These are phyloP conservation scores for Pestalotiopsis sp. DNA, from an alignment of 2,329 filamentous ascomycete species.

Conservation along the genomic window DNA sequence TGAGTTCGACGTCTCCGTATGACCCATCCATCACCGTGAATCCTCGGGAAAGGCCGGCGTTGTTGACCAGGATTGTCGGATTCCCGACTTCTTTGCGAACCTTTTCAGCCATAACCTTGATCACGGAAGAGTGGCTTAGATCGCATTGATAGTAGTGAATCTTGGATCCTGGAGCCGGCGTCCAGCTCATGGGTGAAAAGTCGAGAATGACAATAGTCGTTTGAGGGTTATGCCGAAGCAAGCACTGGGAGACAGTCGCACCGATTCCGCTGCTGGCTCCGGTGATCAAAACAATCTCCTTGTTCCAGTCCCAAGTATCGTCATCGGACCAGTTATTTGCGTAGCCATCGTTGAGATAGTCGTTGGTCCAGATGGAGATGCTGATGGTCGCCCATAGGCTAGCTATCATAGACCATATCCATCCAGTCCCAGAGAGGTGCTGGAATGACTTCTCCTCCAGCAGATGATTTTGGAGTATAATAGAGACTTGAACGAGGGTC, in stretches of 20 bases:
- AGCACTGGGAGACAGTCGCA: not conserved
- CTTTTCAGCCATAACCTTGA: not conserved
- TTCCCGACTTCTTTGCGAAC: not conserved
- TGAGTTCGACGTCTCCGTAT: not conserved
- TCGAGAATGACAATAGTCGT: not conserved
- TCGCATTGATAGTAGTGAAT: not conserved
- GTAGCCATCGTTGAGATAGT: not conserved
- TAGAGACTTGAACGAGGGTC: not conserved
- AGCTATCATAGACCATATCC: not conserved
- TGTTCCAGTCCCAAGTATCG: not conserved
- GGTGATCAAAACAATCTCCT: not conserved
- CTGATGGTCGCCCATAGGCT: not conserved
- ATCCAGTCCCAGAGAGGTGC: not conserved
- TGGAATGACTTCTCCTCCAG: not conserved
- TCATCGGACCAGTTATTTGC: not conserved
- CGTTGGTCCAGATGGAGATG: not conserved
- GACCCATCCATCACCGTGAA: not conserved
- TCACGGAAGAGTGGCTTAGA: not conserved
- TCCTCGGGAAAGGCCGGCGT: not conserved
- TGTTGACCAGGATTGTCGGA: not conserved
- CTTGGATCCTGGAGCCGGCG: not conserved
- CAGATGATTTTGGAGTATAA: not conserved
- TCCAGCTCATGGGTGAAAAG: not conserved
- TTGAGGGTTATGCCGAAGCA: not conserved
- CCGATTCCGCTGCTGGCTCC: not conserved